Evolutionary conservation across 176 grass and related monocot species (phyloP).

Genomic region (Bothriochloa decipiens): DNA sequence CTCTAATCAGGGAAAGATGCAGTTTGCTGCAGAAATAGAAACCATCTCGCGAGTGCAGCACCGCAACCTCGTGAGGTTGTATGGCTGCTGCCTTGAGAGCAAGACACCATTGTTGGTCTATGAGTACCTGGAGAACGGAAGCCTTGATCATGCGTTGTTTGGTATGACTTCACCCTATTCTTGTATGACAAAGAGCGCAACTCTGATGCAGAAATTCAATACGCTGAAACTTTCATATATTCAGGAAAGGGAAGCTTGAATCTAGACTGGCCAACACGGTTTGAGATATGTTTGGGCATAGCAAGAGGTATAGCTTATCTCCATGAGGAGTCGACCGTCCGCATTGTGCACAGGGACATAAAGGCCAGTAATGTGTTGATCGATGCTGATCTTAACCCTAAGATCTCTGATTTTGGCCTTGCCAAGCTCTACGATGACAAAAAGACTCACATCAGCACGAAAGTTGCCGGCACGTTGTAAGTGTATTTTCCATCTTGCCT

Average conservation of each 20-base stretch:
- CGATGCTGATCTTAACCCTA: slow-evolving; percentile 65
- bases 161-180: slow-evolving; percentile 38
- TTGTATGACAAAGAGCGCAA: background rate
- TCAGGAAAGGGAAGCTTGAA: slow-evolving; percentile 55
- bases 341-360: slow-evolving; percentile 78
- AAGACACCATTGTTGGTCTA: slow-evolving; percentile 74
- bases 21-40: slow-evolving; percentile 86
- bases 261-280: slow-evolving; percentile 64
- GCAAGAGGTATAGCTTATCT: slow-evolving; percentile 73
- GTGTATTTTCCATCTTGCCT: background rate
- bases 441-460: slow-evolving; percentile 73
- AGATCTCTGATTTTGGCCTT: slow-evolving; percentile 83
- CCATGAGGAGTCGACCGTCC: slow-evolving; percentile 68
- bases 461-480: slow-evolving; percentile 80
- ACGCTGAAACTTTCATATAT: slow-evolving; percentile 11
- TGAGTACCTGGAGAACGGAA: slow-evolving; percentile 80
- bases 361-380: slow-evolving; percentile 79
- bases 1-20: slow-evolving; percentile 75
- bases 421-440: slow-evolving; percentile 74
- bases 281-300: slow-evolving; percentile 71
- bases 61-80: slow-evolving; percentile 68
- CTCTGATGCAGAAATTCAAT: slow-evolving; percentile 4
- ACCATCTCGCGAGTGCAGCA: slow-evolving; percentile 81
- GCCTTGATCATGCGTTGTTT: slow-evolving; percentile 76
- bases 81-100: slow-evolving; percentile 80